Percentiles rank a stretch among this genome's conserved stretches.
Conservation (phyloP, 2,329 filamentous ascomycete species). For the Cytospora paraplurivora region DNA sequence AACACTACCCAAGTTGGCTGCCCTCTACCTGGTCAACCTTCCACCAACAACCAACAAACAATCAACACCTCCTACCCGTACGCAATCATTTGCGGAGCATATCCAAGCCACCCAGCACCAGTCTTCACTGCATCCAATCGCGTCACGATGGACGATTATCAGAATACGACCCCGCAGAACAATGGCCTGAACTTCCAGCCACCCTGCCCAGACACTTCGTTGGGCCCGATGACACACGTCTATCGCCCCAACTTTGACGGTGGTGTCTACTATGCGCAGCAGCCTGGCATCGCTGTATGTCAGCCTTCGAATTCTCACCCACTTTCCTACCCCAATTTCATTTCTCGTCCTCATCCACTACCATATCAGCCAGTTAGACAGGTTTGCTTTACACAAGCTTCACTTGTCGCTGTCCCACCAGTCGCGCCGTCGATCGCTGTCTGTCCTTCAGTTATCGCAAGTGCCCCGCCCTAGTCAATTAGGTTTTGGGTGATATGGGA, state of each 20-base stretch:
- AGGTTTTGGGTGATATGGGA: conserved; percentile 15
- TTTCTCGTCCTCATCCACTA: conserved; percentile 32
- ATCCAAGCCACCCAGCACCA: conserved; percentile 13
- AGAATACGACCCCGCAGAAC: conserved; percentile 45
- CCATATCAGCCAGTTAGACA: conserved; percentile 21
- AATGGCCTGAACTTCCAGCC: conserved; percentile 58
- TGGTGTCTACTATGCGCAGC: conserved; percentile 8
- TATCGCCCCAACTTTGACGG: conserved; percentile 58
- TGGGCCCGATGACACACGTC: conserved; percentile 56
- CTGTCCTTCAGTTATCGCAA: conserved; percentile 29
- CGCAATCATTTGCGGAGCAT: background rate
- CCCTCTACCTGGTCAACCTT: conserved; percentile 8
- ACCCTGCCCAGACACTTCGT: conserved; percentile 58
- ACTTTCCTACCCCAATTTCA: conserved; percentile 33
- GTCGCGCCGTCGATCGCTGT: conserved; percentile 21
- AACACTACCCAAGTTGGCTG: background rate
- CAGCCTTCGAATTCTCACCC: conserved; percentile 36
- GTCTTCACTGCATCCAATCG: background rate
- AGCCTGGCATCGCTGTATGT: conserved; percentile 28
- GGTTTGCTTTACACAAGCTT: conserved; percentile 16
- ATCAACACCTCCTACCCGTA: background rate
- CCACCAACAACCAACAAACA: conserved; percentile 11
- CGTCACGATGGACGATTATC: conserved; percentile 43
- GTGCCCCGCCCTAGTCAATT: conserved; percentile 11
- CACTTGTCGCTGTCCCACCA: conserved; percentile 4